Conservation (phyloP, 1,284 basidiomycete genomes). For the Microbotryomycetes sp. region DNA sequence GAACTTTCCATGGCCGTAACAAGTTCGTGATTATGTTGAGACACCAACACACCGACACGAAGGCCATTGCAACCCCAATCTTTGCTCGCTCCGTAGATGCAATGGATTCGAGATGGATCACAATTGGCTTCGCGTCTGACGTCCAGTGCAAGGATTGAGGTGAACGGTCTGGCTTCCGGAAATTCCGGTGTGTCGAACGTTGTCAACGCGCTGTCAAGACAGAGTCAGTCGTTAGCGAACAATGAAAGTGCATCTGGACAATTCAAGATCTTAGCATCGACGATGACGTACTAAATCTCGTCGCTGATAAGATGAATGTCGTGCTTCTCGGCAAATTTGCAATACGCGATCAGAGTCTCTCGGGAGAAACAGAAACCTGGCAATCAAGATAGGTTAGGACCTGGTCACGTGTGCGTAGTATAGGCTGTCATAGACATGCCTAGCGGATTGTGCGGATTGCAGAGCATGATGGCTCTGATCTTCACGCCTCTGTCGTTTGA, state of each 20-base stretch:
- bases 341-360: conserved; percentile 45
- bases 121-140: conserved; percentile 45
- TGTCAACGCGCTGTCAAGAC: conserved; percentile 10
- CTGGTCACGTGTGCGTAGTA: background rate
- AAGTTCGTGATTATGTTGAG: conserved; percentile 44
- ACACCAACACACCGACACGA: conserved; percentile 44
- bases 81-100: conserved; percentile 43
- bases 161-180: conserved; percentile 41
- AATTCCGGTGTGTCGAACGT: conserved; percentile 29
- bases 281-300: conserved; percentile 43
- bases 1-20: conserved; percentile 31
- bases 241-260: too few species aligned
- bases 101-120: conserved; percentile 44
- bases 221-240: background rate
- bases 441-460: conserved; percentile 47
- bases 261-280: too few species aligned
- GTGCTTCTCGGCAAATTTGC: conserved; percentile 45
- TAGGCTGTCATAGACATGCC: conserved; percentile 33
- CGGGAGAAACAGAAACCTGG: conserved; percentile 39
- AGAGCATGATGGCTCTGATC: conserved; percentile 39
- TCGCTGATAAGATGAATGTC: conserved; percentile 46
- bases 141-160: conserved; percentile 45
- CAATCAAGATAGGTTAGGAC: too few species aligned
- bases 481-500: conserved; percentile 16
- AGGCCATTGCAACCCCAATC: conserved; percentile 47